These are phyloP conservation scores for Hibiscus tridactylites DNA, from an alignment of 345 rosid genomes.

Conservation along the genomic window DNA sequence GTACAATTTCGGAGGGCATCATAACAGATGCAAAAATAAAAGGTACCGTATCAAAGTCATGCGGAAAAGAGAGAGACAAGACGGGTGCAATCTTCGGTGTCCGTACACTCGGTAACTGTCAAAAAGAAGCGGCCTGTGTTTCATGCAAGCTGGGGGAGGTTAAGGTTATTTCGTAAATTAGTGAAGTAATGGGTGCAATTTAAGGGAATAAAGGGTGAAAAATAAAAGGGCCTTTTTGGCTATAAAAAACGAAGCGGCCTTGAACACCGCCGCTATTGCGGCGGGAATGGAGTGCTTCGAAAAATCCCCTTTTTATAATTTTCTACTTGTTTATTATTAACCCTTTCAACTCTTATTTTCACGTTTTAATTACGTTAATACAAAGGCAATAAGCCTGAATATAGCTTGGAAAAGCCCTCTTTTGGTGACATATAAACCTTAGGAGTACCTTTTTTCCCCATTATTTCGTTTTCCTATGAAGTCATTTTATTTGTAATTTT, in stretches of 20 bases:
- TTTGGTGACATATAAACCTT: neutral
- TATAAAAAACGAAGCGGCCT: constrained; percentile 10
- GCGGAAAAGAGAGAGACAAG: neutral
- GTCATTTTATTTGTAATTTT: neutral
- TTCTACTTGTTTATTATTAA: too few species aligned
- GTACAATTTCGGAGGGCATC: neutral
- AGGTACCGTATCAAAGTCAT: neutral
- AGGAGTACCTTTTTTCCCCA: neutral
- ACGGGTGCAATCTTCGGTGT: constrained; percentile 27
- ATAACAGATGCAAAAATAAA: neutral
- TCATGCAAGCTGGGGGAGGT: constrained; percentile 26
- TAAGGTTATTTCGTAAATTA: constrained; percentile 34
- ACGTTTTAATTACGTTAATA: neutral
- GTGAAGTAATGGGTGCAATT: constrained; percentile 2
- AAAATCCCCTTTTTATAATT: neutral
- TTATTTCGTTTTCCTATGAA: neutral
- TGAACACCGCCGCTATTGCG: constrained; percentile 64
- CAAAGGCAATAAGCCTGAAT: constrained; percentile 2
- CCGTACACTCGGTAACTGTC: constrained; percentile 36
- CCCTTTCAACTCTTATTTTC: neutral
- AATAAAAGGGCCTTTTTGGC: constrained; percentile 4
- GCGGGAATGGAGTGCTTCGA: constrained; percentile 63
- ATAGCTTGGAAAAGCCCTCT: neutral
- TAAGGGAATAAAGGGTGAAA: constrained; percentile 15
- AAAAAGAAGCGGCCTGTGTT: neutral